Percentiles rank a stretch among this genome's conserved stretches.
phyloP scores from a whole-genome alignment of 768 basidiomycete genomes.

The Hirschioporus abietinus region DNA sequence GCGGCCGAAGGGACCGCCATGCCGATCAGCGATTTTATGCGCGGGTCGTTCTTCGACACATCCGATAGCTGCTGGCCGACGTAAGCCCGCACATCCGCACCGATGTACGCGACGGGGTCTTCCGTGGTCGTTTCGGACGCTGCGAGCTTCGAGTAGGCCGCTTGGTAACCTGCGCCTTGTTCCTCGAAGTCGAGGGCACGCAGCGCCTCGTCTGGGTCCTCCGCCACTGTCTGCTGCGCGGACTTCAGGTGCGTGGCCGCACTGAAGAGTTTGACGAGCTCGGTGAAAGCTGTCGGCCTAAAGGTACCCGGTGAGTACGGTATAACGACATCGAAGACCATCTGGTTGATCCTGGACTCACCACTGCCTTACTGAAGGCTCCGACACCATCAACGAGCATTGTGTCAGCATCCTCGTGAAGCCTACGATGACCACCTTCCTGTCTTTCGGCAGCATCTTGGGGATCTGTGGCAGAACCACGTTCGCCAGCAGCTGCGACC shows the following conservation, averaged over 20 bases:
- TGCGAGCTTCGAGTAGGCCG: conserved; percentile 87
- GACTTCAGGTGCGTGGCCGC: not conserved
- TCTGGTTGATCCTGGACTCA: conserved; percentile 30
- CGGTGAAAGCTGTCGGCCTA: conserved; percentile 68
- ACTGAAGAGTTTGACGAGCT: conserved; percentile 41
- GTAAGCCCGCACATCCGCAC: conserved; percentile 46
- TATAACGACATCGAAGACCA: too few relatives aligned
- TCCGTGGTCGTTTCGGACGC: conserved; percentile 57
- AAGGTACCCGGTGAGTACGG: too few relatives aligned
- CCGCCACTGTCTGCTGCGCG: conserved; percentile 20
- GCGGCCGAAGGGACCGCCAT: conserved; percentile 18
- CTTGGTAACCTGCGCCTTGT: conserved; percentile 86
- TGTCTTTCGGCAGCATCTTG: conserved; percentile 75
- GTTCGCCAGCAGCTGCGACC: conserved; percentile 71
- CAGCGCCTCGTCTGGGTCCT: conserved; percentile 52
- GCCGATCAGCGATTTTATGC: conserved; percentile 19
- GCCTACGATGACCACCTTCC: conserved; percentile 81
- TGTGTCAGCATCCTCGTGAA: conserved; percentile 74
- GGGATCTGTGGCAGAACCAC: conserved; percentile 79
- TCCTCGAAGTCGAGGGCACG: conserved; percentile 89
- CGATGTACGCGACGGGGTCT: conserved; percentile 60
- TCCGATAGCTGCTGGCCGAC: conserved; percentile 37
- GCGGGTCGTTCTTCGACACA: conserved; percentile 16
- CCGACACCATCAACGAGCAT: conserved; percentile 62
- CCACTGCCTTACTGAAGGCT: conserved; percentile 64